Evolutionary conservation across 192 early-diverging fungal genomes (phyloP), one percentile per base, ranked within the genome.

Genomic region (Geranomyces michiganensis): DNA sequence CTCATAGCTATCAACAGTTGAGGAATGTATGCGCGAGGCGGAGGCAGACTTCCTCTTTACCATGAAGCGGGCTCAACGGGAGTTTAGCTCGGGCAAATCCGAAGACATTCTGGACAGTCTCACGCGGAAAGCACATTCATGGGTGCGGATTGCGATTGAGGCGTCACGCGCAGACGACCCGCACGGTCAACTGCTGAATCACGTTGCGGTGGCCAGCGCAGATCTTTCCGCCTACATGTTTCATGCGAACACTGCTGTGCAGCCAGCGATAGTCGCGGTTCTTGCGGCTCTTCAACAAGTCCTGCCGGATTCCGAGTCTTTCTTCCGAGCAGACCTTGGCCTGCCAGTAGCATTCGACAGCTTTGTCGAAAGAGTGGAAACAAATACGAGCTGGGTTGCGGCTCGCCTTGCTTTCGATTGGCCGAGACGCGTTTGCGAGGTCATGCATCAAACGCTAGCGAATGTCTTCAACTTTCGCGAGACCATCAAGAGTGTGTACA

Each of bases 211-310:
- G 1, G 71, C 67, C 24, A 56, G 67, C 1, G 0, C 43, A 6
- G 68, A 68, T 19, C 21, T 79, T 33, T 77, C 78, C 14, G 48
- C 61, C 8, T 70, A 75, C 56, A 69, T 79, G 74, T 79, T 79
- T 30, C 58, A 29, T 43, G 78, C 78, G 13, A 79, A 79, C 45
- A 29, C 72, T 43, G 67, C 70, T 44, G 29, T 79, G 7, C 78
- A 79, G 58, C 62, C 32, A 29, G 68, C 71, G 22, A 45, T 78
- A 1, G 46, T 72, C 17, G 30, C 55, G 41, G 56, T 77, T 27
- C 29, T 79, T 1, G 70, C 56, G 1, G 61, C 71, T 8, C 45
- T 77, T 12, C 56, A 48, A 2, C 32, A 61, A 26, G 70, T 77
- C 56, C 24, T 79, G 15, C 70, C 62, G 17, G 21, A n/a, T 24